Evolutionary conservation across 2,329 filamentous ascomycete genomes (phyloP), one percentile per base, ranked within the genome.

Genomic region (Xylaria polymorpha): DNA sequence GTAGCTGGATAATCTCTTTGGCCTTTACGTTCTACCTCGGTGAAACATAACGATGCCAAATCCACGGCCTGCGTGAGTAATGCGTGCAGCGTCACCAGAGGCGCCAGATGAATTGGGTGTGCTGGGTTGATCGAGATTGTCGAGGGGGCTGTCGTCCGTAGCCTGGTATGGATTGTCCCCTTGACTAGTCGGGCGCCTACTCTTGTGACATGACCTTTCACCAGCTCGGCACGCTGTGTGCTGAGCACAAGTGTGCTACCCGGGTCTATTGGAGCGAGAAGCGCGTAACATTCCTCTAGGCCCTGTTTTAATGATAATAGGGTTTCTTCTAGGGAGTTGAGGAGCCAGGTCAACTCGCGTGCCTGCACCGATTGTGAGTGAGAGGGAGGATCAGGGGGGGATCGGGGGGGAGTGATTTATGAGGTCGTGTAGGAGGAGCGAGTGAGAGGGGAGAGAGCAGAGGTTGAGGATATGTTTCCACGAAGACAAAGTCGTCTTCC

Each of bases 151-250:
- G 93, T 85, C 65, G 91, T 94, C 70, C 88, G 86, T 14, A 97
- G 87, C 61, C 92, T 91, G 43, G 98, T 87, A 77, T 92, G 89
- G 70, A 97, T 87, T 70, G 92, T 91, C 73, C 94, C 95, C 80
- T 97, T 97, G 71, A 97, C 91, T 72, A 99, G 91, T 61, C 92
- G 90, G n/a, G 93, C 93, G 46, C 96, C 96, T 43, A 97, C 89
- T 63, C 96, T 89, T 0, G 95, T 98, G 69, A 98, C 89, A 75
- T 94, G 93, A 20, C 96, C 96, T 80, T 99, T 99, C 71, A 98
- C 90, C 73, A 88, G 90, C 83, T 99, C 96, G 64, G 93, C 95
- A 65, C 94, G 89, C 65, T 92, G 87, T 15, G 94, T 97, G 70
- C 92, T 96, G 73, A 99, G 87, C 37, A 96, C 94, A 35, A 99